Percentiles rank a stretch among this genome's conserved stretches.
These are phyloP conservation scores for Pythium insidiosum DNA, from an alignment of 352 stramenopile species.

Conservation along the genomic window DNA sequence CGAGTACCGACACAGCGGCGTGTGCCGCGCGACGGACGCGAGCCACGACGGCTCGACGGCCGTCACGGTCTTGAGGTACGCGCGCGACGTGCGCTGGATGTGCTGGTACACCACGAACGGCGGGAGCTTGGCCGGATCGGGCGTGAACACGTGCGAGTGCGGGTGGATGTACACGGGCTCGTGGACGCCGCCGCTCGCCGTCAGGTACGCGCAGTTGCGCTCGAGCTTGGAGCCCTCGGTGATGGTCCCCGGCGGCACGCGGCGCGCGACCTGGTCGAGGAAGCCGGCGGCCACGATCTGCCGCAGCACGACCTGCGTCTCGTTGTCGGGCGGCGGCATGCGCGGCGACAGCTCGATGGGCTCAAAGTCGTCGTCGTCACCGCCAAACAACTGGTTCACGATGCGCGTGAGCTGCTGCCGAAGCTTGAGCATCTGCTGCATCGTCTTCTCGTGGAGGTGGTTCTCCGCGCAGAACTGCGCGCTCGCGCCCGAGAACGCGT, in stretches of 20 bases:
- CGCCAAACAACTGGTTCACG: conserved; percentile 58
- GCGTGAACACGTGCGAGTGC: conserved; percentile 75
- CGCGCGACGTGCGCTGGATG: conserved; percentile 65
- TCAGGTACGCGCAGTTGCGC: conserved; percentile 73
- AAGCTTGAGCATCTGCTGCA: conserved; percentile 86
- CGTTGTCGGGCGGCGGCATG: conserved; percentile 56
- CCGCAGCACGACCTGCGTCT: conserved; percentile 48
- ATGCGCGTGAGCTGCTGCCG: conserved; percentile 77
- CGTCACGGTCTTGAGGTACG: conserved; percentile 97
- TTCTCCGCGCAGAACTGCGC: conserved; percentile 66
- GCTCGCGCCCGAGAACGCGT: conserved; percentile 60
- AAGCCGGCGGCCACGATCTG: conserved; percentile 79
- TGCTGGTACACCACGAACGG: conserved; percentile 72
- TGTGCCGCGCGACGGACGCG: conserved; percentile 62
- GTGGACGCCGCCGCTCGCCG: conserved; percentile 40
- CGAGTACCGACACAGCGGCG: conserved; percentile 64
- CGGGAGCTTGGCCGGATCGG: conserved; percentile 52
- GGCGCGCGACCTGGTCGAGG: conserved; percentile 77
- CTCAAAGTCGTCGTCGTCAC: conserved; percentile 28
- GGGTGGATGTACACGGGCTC: conserved; percentile 82
- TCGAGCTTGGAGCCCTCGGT: conserved; percentile 77
- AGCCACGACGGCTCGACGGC: conserved; percentile 97
- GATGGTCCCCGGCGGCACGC: conserved; percentile 59
- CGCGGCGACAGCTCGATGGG: conserved; percentile 42
- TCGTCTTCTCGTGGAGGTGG: conserved; percentile 79